A percentile compares a stretch with the other conserved stretches of the same genome.
Conservation (phyloP, 2,329 filamentous ascomycete genomes). For the Sporothrix schenckii region DNA sequence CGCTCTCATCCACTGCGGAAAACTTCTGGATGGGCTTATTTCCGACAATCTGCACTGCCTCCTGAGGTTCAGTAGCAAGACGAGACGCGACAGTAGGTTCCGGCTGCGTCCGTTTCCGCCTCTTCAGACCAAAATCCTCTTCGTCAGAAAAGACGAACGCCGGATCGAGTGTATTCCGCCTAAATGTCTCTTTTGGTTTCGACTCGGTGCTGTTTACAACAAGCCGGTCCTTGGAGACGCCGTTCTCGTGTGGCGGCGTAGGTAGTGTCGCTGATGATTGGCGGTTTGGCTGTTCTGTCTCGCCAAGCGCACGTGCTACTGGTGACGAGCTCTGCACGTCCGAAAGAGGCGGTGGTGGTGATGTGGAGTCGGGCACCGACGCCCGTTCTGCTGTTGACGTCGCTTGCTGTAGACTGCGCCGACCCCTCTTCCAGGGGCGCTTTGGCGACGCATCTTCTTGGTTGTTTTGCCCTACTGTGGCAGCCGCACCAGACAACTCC, state of each 20-base stretch:
- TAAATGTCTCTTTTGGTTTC: slow-evolving; percentile 25
- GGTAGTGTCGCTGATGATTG: background rate
- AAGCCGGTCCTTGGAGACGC: too few relatives aligned
- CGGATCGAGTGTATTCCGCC: slow-evolving; percentile 38
- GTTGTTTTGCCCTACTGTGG: background rate
- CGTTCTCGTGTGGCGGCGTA: slow-evolving; percentile 5
- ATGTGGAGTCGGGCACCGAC: background rate
- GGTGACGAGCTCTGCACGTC: background rate
- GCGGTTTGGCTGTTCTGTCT: background rate
- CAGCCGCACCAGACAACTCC: background rate
- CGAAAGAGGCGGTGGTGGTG: background rate
- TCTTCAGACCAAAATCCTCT: slow-evolving; percentile 37
- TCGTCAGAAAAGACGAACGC: slow-evolving; percentile 46
- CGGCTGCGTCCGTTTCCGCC: background rate
- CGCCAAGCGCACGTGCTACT: background rate
- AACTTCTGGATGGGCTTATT: background rate
- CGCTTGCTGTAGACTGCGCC: background rate
- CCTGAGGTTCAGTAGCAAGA: background rate
- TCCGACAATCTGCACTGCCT: background rate
- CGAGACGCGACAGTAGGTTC: background rate
- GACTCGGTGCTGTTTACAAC: background rate
- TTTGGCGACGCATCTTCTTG: background rate
- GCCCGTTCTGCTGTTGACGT: background rate
- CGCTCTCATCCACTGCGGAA: background rate
- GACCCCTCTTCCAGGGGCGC: background rate